Evolutionary conservation across 495 filamentous ascomycete species (phyloP).

Genomic region (Elaphomyces granulatus): DNA sequence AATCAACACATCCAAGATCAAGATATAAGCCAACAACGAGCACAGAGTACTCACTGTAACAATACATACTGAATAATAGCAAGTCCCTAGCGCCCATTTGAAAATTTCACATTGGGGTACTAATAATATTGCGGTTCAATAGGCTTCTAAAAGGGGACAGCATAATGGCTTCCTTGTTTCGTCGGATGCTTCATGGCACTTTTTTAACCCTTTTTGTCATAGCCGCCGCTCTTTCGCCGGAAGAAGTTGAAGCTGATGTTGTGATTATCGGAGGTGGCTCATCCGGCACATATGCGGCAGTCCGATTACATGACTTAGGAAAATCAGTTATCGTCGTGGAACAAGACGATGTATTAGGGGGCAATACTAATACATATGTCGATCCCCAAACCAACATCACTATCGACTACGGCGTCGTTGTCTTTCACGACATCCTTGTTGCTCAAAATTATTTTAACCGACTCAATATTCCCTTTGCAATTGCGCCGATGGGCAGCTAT

Average conservation of each 20-base stretch:
- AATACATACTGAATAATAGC: too few relatives aligned
- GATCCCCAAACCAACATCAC: constrained; percentile 17
- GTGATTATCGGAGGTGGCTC: constrained; percentile 34
- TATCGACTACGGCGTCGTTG: constrained; percentile 28
- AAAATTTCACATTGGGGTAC: too few relatives aligned
- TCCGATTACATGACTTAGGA: constrained; percentile 23
- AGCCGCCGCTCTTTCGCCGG: constrained; percentile 4
- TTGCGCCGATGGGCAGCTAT: constrained; percentile 8
- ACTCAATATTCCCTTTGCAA: constrained; percentile 19
- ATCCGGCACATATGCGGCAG: constrained; percentile 33
- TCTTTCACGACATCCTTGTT: constrained; percentile 23
- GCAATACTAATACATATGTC: constrained; percentile 28
- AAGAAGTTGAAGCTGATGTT: too few relatives aligned
- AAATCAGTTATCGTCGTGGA: constrained; percentile 30
- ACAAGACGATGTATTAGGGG: constrained; percentile 22
- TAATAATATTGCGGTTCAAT: too few relatives aligned
- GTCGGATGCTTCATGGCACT: too few relatives aligned
- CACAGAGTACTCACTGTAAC: too few relatives aligned
- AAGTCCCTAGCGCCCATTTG: too few relatives aligned
- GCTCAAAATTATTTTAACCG: constrained; percentile 28
- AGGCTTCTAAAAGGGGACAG: too few relatives aligned
- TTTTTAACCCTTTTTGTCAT: too few relatives aligned
- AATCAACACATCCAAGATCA: too few relatives aligned
- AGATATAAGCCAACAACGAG: too few relatives aligned
- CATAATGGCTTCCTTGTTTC: too few relatives aligned